Evolutionary conservation across 2,329 filamentous ascomycete species (phyloP).

Genomic region (Drechmeria coniospora): DNA sequence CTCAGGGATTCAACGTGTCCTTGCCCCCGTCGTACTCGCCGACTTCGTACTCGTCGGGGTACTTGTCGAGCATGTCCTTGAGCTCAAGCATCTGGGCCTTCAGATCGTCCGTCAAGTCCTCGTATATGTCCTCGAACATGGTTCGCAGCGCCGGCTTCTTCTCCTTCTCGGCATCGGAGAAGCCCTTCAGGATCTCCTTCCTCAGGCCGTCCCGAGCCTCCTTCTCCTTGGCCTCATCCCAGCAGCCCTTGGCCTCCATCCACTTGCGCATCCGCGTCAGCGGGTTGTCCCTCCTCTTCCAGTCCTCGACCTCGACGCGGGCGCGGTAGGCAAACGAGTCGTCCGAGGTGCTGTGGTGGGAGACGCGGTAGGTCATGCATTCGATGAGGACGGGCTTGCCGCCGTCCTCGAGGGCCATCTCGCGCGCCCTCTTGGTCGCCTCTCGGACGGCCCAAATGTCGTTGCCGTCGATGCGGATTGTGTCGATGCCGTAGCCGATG

Average conservation of each 20-base stretch:
- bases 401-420: slow-evolving; percentile 65
- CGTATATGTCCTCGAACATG: slow-evolving; percentile 84
- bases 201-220: slow-evolving; percentile 48
- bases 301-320: slow-evolving; percentile 85
- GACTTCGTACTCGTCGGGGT: slow-evolving; percentile 86
- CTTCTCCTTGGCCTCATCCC: slow-evolving; percentile 75
- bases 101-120: slow-evolving; percentile 67
- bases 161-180: slow-evolving; percentile 67
- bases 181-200: slow-evolving; percentile 69
- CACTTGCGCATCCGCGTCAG: slow-evolving; percentile 78
- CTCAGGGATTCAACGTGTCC: slow-evolving; percentile 46
- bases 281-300: slow-evolving; percentile 83
- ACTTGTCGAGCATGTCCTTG: slow-evolving; percentile 62
- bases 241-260: slow-evolving; percentile 68
- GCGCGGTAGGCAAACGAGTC: slow-evolving; percentile 95
- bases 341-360: slow-evolving; percentile 91
- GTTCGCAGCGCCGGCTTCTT: slow-evolving; percentile 58
- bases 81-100: slow-evolving; percentile 57
- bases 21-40: slow-evolving; percentile 60
- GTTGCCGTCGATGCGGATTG: slow-evolving; percentile 84
- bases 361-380: slow-evolving; percentile 96
- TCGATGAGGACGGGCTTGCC: slow-evolving; percentile 77
- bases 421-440: slow-evolving; percentile 61
- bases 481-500: slow-evolving; percentile 86
- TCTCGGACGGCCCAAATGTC: slow-evolving; percentile 81